Evolutionary conservation across 176 grass and related monocot genomes (phyloP).

Genomic region (Paspalum notatum): DNA sequence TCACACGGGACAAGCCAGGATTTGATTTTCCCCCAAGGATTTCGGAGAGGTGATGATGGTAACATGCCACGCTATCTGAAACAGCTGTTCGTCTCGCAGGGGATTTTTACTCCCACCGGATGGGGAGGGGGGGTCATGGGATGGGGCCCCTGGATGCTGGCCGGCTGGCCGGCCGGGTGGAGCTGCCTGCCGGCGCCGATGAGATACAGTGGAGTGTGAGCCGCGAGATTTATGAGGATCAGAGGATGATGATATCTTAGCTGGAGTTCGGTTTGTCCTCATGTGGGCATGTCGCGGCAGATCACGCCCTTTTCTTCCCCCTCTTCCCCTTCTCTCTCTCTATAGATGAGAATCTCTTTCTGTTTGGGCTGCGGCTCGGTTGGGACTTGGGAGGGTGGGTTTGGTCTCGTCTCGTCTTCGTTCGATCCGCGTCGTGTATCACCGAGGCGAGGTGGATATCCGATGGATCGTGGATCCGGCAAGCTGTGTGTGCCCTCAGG

Average conservation of each 20-base stretch:
- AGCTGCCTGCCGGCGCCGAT: no score
- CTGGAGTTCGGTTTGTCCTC: slow-evolving; percentile 70
- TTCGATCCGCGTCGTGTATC: background rate
- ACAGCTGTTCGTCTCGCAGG: no score
- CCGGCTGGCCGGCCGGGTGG: no score
- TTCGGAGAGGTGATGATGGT: no score
- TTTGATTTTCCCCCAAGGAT: background rate
- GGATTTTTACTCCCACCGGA: no score
- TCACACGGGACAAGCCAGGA: no score
- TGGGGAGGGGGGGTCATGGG: no score
- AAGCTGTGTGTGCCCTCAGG: background rate
- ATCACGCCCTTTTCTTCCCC: no score
- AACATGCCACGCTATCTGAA: no score
- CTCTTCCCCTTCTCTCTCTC: no score
- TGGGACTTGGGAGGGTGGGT: background rate
- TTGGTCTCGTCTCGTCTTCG: background rate
- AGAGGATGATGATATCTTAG: slow-evolving; percentile 36
- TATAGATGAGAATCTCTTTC: no score
- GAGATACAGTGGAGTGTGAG: background rate
- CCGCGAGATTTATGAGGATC: background rate
- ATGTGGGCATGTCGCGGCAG: slow-evolving; percentile 40
- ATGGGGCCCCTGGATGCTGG: no score
- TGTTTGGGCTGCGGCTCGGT: background rate
- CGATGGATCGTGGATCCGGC: slow-evolving; percentile 41
- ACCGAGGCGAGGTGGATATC: slow-evolving; percentile 34